Evolutionary conservation across 352 stramenopile species (phyloP).

Genomic region (Blastocystis sp.): DNA sequence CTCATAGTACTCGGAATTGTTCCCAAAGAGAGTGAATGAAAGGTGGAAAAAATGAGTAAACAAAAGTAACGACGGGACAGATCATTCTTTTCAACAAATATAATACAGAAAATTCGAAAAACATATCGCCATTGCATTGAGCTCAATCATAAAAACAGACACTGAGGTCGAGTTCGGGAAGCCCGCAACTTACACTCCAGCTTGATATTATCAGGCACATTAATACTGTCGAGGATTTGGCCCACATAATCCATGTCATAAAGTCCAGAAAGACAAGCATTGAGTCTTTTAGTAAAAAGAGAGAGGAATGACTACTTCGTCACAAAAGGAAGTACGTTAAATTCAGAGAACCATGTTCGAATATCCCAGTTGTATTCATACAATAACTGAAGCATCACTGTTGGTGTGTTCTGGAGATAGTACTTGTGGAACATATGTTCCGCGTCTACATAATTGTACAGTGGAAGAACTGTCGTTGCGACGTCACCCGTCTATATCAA

Average conservation of each 20-base stretch:
- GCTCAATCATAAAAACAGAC: not conserved
- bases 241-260: not conserved
- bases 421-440: constrained; percentile 54
- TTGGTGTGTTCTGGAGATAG: constrained; percentile 22
- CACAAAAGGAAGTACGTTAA: constrained; percentile 43
- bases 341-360: constrained; percentile 30
- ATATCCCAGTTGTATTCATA: constrained; percentile 42
- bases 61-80: not conserved
- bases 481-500: not conserved
- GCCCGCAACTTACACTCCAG: not conserved
- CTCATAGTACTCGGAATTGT: constrained; percentile 2
- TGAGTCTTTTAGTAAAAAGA: not conserved
- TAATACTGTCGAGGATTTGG: constrained; percentile 24
- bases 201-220: constrained; percentile 27
- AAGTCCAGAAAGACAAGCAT: constrained; percentile 16
- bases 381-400: constrained; percentile 33
- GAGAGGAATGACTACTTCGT: not conserved
- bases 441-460: not conserved
- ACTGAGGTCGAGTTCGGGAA: not conserved
- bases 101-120: not conserved
- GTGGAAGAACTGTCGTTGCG: not conserved
- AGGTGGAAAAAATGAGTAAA: not conserved
- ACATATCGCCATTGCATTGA: not conserved
- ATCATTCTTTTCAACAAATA: not conserved
- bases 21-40: not conserved